Conservation (phyloP, 164 flowering plant genomes). For the Dillenia turbinata region DNA sequence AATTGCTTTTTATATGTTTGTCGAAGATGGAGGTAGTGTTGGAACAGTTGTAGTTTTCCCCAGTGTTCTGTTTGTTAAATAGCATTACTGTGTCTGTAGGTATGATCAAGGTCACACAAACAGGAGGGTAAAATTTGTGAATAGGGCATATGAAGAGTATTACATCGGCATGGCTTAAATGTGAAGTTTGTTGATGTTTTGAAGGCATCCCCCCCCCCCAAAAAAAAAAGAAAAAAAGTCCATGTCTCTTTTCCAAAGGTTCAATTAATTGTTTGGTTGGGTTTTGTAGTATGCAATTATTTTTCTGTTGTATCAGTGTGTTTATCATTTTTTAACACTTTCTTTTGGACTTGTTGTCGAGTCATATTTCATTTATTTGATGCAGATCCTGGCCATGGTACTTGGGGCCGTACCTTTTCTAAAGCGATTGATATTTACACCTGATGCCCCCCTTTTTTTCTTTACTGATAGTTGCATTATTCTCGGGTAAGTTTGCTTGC, state of each 20-base stretch:
- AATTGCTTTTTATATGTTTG: too few species aligned
- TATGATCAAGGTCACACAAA: too few species aligned
- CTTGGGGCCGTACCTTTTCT: conserved; percentile 76
- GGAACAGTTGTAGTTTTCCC: too few species aligned
- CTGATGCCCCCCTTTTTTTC: conserved; percentile 91
- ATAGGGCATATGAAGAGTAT: too few species aligned
- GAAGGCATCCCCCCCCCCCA: too few species aligned
- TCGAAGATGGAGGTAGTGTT: too few species aligned
- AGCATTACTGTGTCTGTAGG: too few species aligned
- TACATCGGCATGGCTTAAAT: too few species aligned
- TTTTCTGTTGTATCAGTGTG: not conserved
- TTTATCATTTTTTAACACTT: not conserved
- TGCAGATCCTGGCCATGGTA: conserved; percentile 81
- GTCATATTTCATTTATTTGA: conserved; percentile 2
- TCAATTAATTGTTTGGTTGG: not conserved
- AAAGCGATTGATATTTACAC: conserved; percentile 65
- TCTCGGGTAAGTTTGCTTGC: conserved; percentile 69
- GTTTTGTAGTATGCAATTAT: not conserved
- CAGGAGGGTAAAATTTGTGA: too few species aligned
- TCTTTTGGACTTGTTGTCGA: not conserved
- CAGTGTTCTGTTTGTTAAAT: too few species aligned
- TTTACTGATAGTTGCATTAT: conserved; percentile 94
- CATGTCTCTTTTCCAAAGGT: not conserved
- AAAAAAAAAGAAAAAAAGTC: too few species aligned
- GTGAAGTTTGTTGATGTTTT: too few species aligned